phyloP scores from a whole-genome alignment of 176 grass and related monocot genomes.

The Puya raimondii region DNA sequence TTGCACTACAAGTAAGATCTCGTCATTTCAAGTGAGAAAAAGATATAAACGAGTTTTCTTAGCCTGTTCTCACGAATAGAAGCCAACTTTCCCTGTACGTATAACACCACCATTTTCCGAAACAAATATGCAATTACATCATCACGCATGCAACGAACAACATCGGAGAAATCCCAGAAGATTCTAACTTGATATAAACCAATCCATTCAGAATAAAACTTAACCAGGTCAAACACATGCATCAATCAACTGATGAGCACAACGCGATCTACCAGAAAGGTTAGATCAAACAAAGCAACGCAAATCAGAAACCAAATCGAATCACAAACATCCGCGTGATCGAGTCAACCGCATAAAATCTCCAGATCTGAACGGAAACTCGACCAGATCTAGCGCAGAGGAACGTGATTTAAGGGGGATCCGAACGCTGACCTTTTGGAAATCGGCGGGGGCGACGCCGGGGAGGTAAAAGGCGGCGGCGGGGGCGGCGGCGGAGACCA shows the following conservation, averaged over 20 bases:
- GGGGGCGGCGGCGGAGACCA: conserved; percentile 5
- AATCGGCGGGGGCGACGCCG: conserved; percentile 72
- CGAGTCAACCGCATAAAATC: no score
- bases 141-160: not conserved
- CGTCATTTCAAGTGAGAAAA: not conserved
- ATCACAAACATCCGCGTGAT: no score
- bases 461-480: conserved; percentile 67
- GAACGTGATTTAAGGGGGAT: not conserved
- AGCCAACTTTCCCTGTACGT: not conserved
- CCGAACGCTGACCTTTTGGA: conserved; percentile 39
- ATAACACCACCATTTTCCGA: not conserved
- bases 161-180: conserved; percentile 6
- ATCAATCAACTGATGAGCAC: no score
- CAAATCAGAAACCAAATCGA: no score
- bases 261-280: no score
- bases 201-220: no score
- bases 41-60: not conserved
- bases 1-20: not conserved
- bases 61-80: not conserved
- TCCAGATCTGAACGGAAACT: not conserved
- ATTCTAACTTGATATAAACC: not conserved
- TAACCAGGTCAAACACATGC: no score
- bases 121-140: not conserved
- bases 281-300: no score
- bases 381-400: not conserved